A percentile compares a stretch with the other conserved stretches of the same genome.
Conservation (phyloP, 805 yeast species). For the Wickerhamomyces bovis region DNA sequence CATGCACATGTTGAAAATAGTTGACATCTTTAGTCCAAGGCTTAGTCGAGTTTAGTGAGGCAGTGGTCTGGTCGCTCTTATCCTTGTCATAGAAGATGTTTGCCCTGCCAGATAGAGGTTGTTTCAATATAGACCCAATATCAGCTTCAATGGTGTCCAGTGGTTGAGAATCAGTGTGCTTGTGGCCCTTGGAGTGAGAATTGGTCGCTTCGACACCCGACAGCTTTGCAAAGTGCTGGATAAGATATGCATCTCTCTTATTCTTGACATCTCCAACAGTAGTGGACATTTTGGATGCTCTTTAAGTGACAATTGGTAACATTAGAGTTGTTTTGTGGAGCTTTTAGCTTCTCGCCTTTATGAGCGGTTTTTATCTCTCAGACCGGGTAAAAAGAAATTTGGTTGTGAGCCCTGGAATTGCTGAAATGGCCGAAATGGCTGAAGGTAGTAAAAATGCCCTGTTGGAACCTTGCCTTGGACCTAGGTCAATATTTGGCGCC, state of each 20-base stretch:
- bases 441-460: no score
- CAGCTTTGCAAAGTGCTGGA: not conserved
- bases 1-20: slow-evolving; percentile 54
- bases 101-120: slow-evolving; percentile 13
- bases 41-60: slow-evolving; percentile 22
- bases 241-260: not conserved
- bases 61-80: slow-evolving; percentile 6
- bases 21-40: slow-evolving; percentile 57
- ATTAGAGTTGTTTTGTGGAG: not conserved
- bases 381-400: no score
- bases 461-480: no score
- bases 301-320: not conserved
- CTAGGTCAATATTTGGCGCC: no score
- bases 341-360: no score
- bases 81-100: slow-evolving; percentile 12
- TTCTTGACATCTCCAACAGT: not conserved
- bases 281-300: not conserved
- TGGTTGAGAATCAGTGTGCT: slow-evolving; percentile 3
- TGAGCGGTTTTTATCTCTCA: no score
- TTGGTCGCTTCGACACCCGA: not conserved
- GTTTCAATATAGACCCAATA: slow-evolving; percentile 9
- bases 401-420: no score
- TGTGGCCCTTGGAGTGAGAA: not conserved
- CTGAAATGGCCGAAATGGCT: no score
- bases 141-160: slow-evolving; percentile 12